Evolutionary conservation across 2,329 filamentous ascomycete genomes (phyloP), one percentile per base, ranked within the genome.

Genomic region (Monilinia vaccinii-corymbosi): DNA sequence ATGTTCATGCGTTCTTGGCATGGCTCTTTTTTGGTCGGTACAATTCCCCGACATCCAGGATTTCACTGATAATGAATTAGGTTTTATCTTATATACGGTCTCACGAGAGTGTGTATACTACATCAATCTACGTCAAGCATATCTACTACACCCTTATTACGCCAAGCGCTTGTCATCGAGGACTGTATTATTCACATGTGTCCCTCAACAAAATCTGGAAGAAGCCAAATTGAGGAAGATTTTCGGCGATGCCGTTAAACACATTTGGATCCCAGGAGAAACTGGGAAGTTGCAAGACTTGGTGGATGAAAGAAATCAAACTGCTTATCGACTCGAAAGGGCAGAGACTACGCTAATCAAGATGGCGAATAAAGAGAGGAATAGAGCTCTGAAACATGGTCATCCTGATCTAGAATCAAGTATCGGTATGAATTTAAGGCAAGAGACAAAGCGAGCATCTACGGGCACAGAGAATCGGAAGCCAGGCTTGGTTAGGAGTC

Each of bases 81-180:
- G 75, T 42, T 87, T 87, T 68, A 76, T 88, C 60, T 80, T 88
- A 71, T 86, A 83, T 71, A 83, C 83, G 68, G 78, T 88, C 51
- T 84, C 83, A 21, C 77, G 85, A 53, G 85, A 88, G 71, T 79
- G 78, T 67, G 79, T 88, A 57, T 88, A 81, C 76, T 86, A 83
- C 68, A 85, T 88, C 73, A 87, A 86, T 64, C 71, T 88, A 58
- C 81, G 85, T 59, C 85, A 88, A 73, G 85, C 85, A 0, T 88
- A 87, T 72, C 78, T 85, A 32, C 75, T 86, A 59, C 84, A 84
- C 5, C 84, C 84, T n/a, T 74, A 82, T 32, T 86, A 87, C 68
- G 79, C 84, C 47, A 81, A 78, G 65, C 81, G 84, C 31, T 76
- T 88, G 28, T 88, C 85, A 7, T 87, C 84, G 7, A 80, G 83